Conservation (phyloP, 2,329 filamentous ascomycete species). For the Diatrype stigma region DNA sequence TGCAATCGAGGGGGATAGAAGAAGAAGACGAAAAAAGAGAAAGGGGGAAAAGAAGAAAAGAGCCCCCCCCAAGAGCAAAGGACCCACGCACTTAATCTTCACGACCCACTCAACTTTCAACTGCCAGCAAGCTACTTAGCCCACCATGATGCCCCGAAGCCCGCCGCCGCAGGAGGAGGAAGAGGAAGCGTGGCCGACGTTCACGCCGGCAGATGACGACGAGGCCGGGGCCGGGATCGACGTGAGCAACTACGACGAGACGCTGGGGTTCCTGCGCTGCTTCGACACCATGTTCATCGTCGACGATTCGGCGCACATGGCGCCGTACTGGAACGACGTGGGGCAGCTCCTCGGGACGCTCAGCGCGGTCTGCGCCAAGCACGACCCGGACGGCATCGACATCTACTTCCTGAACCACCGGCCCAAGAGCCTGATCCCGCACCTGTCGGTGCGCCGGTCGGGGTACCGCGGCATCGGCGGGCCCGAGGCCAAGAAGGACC, state of each 20-base stretch:
- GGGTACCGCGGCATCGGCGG: constrained; percentile 5
- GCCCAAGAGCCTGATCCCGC: constrained; percentile 4
- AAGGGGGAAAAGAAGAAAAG: background rate
- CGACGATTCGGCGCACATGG: constrained; percentile 70
- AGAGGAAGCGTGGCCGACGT: background rate
- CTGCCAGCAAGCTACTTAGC: too few species aligned
- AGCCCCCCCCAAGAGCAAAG: too few species aligned
- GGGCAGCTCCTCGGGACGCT: constrained; percentile 57
- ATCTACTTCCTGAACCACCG: constrained; percentile 51
- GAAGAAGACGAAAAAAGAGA: background rate
- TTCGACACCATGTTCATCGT: constrained; percentile 75
- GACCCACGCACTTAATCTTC: background rate
- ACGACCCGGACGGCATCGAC: constrained; percentile 67
- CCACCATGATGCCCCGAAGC: background rate
- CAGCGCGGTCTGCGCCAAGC: constrained; percentile 62
- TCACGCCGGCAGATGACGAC: background rate
- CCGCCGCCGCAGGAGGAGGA: background rate
- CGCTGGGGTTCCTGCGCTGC: constrained; percentile 49
- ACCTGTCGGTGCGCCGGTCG: constrained; percentile 1
- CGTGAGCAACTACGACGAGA: background rate
- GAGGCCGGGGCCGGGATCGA: background rate
- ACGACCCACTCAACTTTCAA: too few species aligned
- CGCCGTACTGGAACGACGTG: constrained; percentile 60
- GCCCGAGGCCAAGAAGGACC: constrained; percentile 2
- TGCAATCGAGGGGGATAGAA: too few species aligned